phyloP scores from a whole-genome alignment of 2,329 filamentous ascomycete genomes.

The Venturia effusa region DNA sequence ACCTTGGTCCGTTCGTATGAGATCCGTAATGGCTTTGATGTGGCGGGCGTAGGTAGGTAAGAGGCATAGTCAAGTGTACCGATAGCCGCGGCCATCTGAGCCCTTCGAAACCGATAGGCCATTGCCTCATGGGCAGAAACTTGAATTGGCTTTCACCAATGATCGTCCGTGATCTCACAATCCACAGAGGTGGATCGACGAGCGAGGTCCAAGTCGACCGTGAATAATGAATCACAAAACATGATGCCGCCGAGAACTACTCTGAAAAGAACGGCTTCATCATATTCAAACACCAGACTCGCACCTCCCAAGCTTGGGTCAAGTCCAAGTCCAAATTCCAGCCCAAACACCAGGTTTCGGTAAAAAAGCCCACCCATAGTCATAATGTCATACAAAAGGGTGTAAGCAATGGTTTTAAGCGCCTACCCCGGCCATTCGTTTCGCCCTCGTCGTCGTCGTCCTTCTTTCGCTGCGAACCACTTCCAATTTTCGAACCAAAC shows the following conservation, averaged over 20 bases:
- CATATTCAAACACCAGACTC: not conserved
- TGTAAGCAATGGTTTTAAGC: not conserved
- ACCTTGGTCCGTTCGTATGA: too few relatives aligned
- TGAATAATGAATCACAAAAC: too few relatives aligned
- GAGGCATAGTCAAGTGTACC: too few relatives aligned
- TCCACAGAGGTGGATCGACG: too few relatives aligned
- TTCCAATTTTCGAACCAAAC: slow-evolving; percentile 35
- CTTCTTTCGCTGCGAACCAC: slow-evolving; percentile 22
- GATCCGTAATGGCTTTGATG: too few relatives aligned
- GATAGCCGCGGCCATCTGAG: too few relatives aligned
- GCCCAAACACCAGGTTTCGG: not conserved
- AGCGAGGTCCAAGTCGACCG: too few relatives aligned
- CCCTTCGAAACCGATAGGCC: too few relatives aligned
- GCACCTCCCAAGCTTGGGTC: not conserved
- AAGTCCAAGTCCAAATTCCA: not conserved
- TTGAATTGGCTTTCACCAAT: too few relatives aligned
- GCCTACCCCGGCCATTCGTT: not conserved
- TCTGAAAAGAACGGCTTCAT: not conserved
- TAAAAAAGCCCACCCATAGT: not conserved
- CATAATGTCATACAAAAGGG: not conserved
- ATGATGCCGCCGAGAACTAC: not conserved
- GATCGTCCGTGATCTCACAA: too few relatives aligned
- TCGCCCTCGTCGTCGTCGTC: not conserved
- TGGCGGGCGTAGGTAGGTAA: too few relatives aligned
- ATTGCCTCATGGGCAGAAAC: too few relatives aligned